Evolutionary conservation across 495 filamentous ascomycete species (phyloP), one percentile per base, ranked within the genome.

Genomic region (Podospora fimiseda): DNA sequence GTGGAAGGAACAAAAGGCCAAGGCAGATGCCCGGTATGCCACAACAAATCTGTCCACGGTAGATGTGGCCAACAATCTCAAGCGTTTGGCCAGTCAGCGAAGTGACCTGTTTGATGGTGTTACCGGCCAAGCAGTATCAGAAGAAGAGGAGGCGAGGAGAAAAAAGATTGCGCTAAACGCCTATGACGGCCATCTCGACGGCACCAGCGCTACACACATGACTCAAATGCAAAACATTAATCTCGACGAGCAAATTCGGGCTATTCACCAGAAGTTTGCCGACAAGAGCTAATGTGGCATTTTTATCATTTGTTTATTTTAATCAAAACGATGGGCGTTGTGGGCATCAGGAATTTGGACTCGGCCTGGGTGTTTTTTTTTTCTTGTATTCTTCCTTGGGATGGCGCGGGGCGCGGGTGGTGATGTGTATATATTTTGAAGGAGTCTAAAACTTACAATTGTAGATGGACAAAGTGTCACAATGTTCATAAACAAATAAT

Each of bases 1-100:
- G 30, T 98, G 94, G 93, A 93, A 94, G 68, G 90, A 96, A 64
- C 90, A 97, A 66, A 87, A 88, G 48, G 87, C 86, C 53, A 94
- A 95, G 62, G 81, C 86, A 11, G 89, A 95, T 19, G 82, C 86
- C 9, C 81, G 93, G 51, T 88, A 81, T 58, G 80, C 89, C 7
- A 90, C 89, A 0, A 95, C 90, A 22, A 96, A 95, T 56, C 73
- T 98, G 3, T 87, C 83, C 3, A 95, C 88, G 14, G 77, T 76
- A 27, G 91, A 96, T 59, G 91, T 94, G 21, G 91, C 90, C 53
- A 88, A 86, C 64, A 97, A 98, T 61, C 78, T 98, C 55, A 97
- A 97, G 73, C 88, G 93, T n/a, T 78, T 97, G 23, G 90, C 92
- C n/a, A 89, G 85, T 48, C 89, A 95, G 63, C 81, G 93, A 27